Percentiles rank a stretch among this genome's conserved stretches.
These are phyloP conservation scores for Backusella tarrabulga DNA, from an alignment of 192 early-diverging fungal species.

Conservation along the genomic window DNA sequence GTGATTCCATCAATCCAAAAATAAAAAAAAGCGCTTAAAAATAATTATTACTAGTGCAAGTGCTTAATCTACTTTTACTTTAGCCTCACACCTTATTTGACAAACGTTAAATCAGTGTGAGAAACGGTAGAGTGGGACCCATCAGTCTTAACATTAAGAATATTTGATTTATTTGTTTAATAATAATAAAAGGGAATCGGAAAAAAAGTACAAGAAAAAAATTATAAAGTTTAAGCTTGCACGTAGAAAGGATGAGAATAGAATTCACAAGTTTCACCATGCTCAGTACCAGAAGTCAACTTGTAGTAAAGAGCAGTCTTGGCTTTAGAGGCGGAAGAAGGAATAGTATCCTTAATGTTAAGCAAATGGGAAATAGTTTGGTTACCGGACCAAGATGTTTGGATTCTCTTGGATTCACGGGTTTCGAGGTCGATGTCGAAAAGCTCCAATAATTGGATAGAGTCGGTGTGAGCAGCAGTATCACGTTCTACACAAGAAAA, in stretches of 20 bases:
- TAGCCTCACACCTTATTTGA: neutral
- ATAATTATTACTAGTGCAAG: too few species aligned
- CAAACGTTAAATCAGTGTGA: neutral
- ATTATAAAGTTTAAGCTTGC: constrained; percentile 18
- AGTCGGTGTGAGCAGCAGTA: constrained; percentile 32
- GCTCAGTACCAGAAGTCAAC: constrained; percentile 24
- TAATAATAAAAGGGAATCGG: neutral
- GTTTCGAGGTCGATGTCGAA: constrained; percentile 26
- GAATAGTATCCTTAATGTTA: constrained; percentile 34
- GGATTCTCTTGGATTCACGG: constrained; percentile 19
- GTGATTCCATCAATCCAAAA: neutral
- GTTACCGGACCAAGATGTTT: constrained; percentile 27
- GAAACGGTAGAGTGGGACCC: neutral
- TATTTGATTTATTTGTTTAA: neutral
- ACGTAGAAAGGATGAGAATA: constrained; percentile 39
- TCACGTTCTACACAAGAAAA: constrained; percentile 23
- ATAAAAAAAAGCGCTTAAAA: neutral
- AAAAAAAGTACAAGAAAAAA: neutral
- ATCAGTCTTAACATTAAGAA: neutral
- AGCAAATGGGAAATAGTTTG: constrained; percentile 21
- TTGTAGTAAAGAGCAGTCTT: constrained; percentile 29
- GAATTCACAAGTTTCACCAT: constrained; percentile 34
- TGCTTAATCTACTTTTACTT: too few species aligned
- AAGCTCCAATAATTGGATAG: constrained; percentile 14
- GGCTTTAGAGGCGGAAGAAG: neutral